A percentile compares a stretch with the other conserved stretches of the same genome.
phyloP scores from a whole-genome alignment of 2,329 filamentous ascomycete species.

The Colletotrichum ledebouriae region DNA sequence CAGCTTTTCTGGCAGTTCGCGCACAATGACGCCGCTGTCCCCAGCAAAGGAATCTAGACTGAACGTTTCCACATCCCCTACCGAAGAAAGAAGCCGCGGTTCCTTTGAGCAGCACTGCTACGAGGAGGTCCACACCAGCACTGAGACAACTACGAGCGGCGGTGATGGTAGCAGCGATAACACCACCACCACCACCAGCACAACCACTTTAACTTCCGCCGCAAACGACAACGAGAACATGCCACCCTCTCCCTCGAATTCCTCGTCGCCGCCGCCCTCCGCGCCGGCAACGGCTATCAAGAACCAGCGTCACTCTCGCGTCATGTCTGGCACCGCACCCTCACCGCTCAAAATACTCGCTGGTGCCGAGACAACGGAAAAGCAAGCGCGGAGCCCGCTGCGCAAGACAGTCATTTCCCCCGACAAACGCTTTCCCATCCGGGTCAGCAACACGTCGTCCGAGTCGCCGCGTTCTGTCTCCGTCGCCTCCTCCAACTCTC shows the following conservation, averaged over 20 bases:
- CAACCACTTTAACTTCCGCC: constrained; percentile 41
- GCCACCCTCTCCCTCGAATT: constrained; percentile 57
- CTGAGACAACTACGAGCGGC: constrained; percentile 43
- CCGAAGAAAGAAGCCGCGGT: constrained; percentile 48
- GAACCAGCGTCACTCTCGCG: constrained; percentile 63
- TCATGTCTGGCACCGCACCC: constrained; percentile 69
- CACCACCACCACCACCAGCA: constrained; percentile 41
- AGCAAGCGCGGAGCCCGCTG: constrained; percentile 54
- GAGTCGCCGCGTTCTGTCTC: constrained; percentile 42
- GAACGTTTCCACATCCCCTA: constrained; percentile 42
- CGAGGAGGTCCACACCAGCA: constrained; percentile 52
- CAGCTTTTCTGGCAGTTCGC: constrained; percentile 23
- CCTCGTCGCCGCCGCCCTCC: constrained; percentile 38
- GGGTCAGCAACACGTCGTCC: constrained; percentile 57
- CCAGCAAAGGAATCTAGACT: constrained; percentile 55
- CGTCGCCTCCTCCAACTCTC: constrained; percentile 37
- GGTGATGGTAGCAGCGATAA: constrained; percentile 40
- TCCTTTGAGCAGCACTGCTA: constrained; percentile 46
- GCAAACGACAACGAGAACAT: constrained; percentile 59
- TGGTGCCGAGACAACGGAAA: constrained; percentile 47
- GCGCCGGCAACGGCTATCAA: constrained; percentile 35
- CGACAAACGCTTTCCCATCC: constrained; percentile 71
- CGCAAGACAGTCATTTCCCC: constrained; percentile 55
- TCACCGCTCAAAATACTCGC: constrained; percentile 70
- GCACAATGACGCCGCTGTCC: constrained; percentile 57